A percentile compares a stretch with the other conserved stretches of the same genome.
phyloP scores from a whole-genome alignment of 805 yeast genomes.

The Candida awuae region DNA sequence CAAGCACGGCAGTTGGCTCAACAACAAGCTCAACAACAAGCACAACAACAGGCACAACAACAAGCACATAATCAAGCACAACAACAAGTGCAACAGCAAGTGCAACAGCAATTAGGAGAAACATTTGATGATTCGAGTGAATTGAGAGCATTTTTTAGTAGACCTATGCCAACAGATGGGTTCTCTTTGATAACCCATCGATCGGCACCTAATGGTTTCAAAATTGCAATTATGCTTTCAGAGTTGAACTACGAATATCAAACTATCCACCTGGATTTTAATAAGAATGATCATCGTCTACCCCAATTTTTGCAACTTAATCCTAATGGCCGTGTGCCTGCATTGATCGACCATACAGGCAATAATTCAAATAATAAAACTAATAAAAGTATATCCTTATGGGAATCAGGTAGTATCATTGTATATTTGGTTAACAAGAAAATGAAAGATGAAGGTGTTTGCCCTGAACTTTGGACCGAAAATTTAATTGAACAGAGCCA shows the following conservation, averaged over 20 bases:
- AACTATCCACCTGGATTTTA: conserved; percentile 80
- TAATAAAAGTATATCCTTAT: conserved; percentile 63
- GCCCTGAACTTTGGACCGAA: conserved; percentile 70
- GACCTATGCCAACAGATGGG: conserved; percentile 64
- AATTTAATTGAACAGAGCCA: conserved; percentile 74
- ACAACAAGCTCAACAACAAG: no score
- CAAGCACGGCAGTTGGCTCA: conserved; percentile 7
- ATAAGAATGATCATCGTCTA: conserved; percentile 82
- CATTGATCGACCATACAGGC: conserved; percentile 79
- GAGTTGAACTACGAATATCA: conserved; percentile 74
- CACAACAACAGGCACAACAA: no score
- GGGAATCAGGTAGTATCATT: conserved; percentile 95
- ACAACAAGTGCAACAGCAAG: conserved; percentile 12
- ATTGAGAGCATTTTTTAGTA: conserved; percentile 62
- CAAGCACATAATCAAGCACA: conserved; percentile 3
- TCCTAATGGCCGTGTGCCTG: conserved; percentile 95
- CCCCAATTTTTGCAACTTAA: conserved; percentile 91
- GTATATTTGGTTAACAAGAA: conserved; percentile 69
- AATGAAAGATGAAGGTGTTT: conserved; percentile 53
- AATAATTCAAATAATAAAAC: conserved; percentile 2
- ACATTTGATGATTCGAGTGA: conserved; percentile 37
- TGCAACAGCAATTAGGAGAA: conserved; percentile 25
- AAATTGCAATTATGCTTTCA: conserved; percentile 82
- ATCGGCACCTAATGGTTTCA: conserved; percentile 93
- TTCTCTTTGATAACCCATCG: conserved; percentile 75